Percentiles rank a stretch among this genome's conserved stretches.
Conservation (phyloP, 176 grass and related monocot genomes). For the Carex littledalei region DNA sequence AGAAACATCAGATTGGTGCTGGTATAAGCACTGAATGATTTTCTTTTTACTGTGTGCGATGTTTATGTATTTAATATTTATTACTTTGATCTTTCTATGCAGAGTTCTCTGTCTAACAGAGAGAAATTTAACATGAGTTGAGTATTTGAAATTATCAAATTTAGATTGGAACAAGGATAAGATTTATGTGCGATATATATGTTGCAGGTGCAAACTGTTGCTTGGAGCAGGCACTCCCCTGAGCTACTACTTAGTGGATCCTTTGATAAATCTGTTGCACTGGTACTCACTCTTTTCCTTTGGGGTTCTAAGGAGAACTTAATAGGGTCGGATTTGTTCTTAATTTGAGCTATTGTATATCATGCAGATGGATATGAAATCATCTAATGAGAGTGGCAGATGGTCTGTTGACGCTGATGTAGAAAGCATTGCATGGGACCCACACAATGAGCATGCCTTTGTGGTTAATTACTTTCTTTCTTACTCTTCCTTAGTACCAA, state of each 20-base stretch:
- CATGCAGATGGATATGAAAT: slow-evolving; percentile 79
- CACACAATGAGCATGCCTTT: slow-evolving; percentile 67
- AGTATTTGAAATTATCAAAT: not conserved
- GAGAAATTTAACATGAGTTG: not conserved
- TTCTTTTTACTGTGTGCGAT: not conserved
- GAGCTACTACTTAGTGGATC: slow-evolving; percentile 93
- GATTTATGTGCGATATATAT: not conserved
- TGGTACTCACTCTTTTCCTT: slow-evolving; percentile 40
- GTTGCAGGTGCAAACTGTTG: slow-evolving; percentile 80
- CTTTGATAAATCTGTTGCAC: slow-evolving; percentile 75
- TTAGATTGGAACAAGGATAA: not conserved
- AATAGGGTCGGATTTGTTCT: not conserved
- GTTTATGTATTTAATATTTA: not conserved
- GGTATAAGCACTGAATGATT: not conserved
- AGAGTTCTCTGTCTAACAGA: not conserved
- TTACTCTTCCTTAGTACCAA: not conserved
- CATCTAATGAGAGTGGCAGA: slow-evolving; percentile 41
- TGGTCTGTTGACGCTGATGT: slow-evolving; percentile 81
- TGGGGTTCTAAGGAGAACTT: not conserved
- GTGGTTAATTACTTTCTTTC: slow-evolving; percentile 39
- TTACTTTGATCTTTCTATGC: not conserved
- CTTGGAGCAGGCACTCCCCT: slow-evolving; percentile 57
- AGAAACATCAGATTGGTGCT: not conserved
- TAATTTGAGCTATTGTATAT: slow-evolving; percentile 8
- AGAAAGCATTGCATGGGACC: slow-evolving; percentile 91